phyloP scores from a whole-genome alignment of 345 rosid species.

The Hirschfeldia incana region DNA sequence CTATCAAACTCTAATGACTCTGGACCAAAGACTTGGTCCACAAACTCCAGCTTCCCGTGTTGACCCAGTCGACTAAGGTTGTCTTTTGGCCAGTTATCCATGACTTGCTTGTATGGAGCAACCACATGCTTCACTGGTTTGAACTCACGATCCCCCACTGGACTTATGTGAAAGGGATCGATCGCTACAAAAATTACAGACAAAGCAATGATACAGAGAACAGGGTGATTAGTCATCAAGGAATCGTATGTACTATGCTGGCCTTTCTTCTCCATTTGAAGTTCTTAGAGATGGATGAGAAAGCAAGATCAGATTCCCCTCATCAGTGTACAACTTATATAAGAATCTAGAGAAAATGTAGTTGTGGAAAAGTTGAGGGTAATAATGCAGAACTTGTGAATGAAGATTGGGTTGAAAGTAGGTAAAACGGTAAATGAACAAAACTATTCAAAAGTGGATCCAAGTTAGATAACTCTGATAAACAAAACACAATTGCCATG shows the following conservation, averaged over 20 bases:
- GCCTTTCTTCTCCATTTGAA: conserved; percentile 59
- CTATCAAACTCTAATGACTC: conserved; percentile 89
- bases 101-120: conserved; percentile 86
- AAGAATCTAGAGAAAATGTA: conserved; percentile 9
- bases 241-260: conserved; percentile 40
- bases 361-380: conserved; percentile 24
- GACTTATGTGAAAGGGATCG: conserved; percentile 80
- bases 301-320: conserved; percentile 30
- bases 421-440: conserved; percentile 24
- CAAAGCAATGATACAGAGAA: conserved; percentile 49
- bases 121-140: conserved; percentile 82
- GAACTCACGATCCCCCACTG: conserved; percentile 70
- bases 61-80: conserved; percentile 56
- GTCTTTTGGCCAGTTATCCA: conserved; percentile 86
- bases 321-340: conserved; percentile 16
- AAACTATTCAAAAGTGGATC: conserved; percentile 24
- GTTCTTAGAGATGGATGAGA: conserved; percentile 16
- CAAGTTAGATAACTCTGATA: conserved; percentile 18
- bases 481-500: conserved; percentile 24
- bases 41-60: conserved; percentile 74
- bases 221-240: conserved; percentile 47
- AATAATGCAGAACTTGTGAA: conserved; percentile 34
- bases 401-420: conserved; percentile 37
- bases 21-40: conserved; percentile 76
- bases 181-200: conserved; percentile 58